Evolutionary conservation across 768 basidiomycete species (phyloP).

Genomic region (Suillus subalutaceus): DNA sequence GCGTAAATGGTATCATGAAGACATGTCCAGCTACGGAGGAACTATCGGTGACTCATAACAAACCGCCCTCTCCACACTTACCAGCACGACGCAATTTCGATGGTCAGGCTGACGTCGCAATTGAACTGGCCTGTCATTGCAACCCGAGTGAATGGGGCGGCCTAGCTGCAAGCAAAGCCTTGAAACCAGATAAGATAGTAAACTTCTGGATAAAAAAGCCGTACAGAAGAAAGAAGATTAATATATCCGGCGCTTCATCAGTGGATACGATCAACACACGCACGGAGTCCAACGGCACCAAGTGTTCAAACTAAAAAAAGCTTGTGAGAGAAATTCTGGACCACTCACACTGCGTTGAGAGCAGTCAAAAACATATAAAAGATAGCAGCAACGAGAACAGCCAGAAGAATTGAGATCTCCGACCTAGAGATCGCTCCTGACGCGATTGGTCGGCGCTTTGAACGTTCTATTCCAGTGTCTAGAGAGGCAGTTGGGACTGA

Average conservation of each 20-base stretch:
- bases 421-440: not conserved
- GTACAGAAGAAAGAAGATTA: constrained; percentile 33
- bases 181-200: not conserved
- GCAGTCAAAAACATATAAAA: not conserved
- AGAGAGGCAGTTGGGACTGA: not conserved
- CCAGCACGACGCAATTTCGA: not conserved
- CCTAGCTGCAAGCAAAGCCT: not conserved
- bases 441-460: not conserved
- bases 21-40: not conserved
- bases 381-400: not conserved
- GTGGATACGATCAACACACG: constrained; percentile 20
- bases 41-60: not conserved
- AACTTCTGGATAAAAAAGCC: not conserved
- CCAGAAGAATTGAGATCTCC: not conserved
- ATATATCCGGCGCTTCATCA: constrained; percentile 30
- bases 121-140: not conserved
- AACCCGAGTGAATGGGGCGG: not conserved
- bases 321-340: not conserved
- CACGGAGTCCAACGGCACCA: not conserved
- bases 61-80: not conserved
- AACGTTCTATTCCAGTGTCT: not conserved
- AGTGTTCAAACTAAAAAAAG: not conserved
- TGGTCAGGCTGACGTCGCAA: not conserved
- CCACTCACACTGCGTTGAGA: not conserved
- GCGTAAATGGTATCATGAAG: no score